A percentile compares a stretch with the other conserved stretches of the same genome.
Evolutionary conservation across 1,139 yeast species (phyloP).

Genomic region (Kodamaea sp.): DNA sequence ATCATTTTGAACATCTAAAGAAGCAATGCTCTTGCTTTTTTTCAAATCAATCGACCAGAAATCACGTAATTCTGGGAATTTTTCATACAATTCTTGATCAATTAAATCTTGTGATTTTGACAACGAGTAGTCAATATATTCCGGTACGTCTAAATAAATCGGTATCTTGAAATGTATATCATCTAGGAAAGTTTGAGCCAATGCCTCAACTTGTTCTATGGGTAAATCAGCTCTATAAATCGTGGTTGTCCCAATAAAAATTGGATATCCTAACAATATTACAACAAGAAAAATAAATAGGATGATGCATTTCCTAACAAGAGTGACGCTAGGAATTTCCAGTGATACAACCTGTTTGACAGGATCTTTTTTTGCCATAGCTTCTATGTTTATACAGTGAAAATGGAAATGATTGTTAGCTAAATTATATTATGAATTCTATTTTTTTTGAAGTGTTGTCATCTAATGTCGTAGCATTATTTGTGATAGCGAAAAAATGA

Average conservation of each 20-base stretch:
- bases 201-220: conserved; percentile 43
- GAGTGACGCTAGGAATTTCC: conserved; percentile 6
- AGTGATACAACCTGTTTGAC: too few species aligned
- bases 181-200: conserved; percentile 31
- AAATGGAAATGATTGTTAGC: too few species aligned
- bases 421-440: too few species aligned
- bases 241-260: conserved; percentile 68
- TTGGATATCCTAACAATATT: conserved; percentile 59
- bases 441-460: too few species aligned
- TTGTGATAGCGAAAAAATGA: too few species aligned
- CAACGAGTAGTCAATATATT: conserved; percentile 24
- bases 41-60: conserved; percentile 31
- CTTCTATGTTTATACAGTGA: neutral
- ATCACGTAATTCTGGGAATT: conserved; percentile 21
- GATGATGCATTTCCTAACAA: conserved; percentile 14
- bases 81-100: conserved; percentile 20
- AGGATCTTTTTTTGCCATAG: neutral
- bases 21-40: neutral
- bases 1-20: conserved; percentile 12
- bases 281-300: conserved; percentile 36
- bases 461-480: too few species aligned
- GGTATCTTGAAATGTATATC: conserved; percentile 52
- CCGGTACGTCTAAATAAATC: conserved; percentile 46
- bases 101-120: conserved; percentile 29
- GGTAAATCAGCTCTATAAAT: conserved; percentile 77